A percentile compares a stretch with the other conserved stretches of the same genome.
phyloP scores from a whole-genome alignment of 306 rosid species.

The Castanea mollissima region DNA sequence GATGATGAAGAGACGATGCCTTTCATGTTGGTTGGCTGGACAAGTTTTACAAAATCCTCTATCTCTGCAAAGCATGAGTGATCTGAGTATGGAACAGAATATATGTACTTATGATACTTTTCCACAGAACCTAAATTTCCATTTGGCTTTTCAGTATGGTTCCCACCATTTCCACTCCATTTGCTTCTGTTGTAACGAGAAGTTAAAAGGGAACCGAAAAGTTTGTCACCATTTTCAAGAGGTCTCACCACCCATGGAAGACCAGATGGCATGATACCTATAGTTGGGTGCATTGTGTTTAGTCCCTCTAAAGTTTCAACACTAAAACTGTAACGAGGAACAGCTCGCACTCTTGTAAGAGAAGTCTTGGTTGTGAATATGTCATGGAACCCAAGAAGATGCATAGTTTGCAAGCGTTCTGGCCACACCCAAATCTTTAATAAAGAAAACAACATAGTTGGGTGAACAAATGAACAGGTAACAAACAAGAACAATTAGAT shows the following conservation, averaged over 20 bases:
- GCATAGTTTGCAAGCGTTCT: conserved; percentile 74
- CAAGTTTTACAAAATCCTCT: conserved; percentile 55
- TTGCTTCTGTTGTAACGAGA: conserved; percentile 36
- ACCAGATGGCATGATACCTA: conserved; percentile 77
- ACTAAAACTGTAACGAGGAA: conserved; percentile 76
- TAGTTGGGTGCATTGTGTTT: conserved; percentile 54
- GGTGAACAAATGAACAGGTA: conserved; percentile 17
- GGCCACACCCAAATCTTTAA: conserved; percentile 84
- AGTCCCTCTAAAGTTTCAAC: conserved; percentile 57
- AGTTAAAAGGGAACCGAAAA: conserved; percentile 42
- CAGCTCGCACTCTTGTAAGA: conserved; percentile 76
- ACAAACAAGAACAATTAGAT: not conserved
- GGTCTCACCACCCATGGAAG: conserved; percentile 62
- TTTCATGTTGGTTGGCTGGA: conserved; percentile 52
- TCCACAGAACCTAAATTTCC: conserved; percentile 22
- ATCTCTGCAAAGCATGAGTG: conserved; percentile 63
- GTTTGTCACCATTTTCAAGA: conserved; percentile 24
- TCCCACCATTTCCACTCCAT: conserved; percentile 20
- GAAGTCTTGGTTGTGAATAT: conserved; percentile 60
- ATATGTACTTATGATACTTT: conserved; percentile 45
- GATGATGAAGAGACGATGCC: conserved; percentile 64
- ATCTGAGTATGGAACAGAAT: conserved; percentile 69
- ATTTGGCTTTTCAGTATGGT: conserved; percentile 24
- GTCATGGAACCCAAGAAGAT: conserved; percentile 60
- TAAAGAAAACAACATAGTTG: conserved; percentile 13